Evolutionary conservation across 805 yeast species (phyloP).

Genomic region (Candida sithepensis): DNA sequence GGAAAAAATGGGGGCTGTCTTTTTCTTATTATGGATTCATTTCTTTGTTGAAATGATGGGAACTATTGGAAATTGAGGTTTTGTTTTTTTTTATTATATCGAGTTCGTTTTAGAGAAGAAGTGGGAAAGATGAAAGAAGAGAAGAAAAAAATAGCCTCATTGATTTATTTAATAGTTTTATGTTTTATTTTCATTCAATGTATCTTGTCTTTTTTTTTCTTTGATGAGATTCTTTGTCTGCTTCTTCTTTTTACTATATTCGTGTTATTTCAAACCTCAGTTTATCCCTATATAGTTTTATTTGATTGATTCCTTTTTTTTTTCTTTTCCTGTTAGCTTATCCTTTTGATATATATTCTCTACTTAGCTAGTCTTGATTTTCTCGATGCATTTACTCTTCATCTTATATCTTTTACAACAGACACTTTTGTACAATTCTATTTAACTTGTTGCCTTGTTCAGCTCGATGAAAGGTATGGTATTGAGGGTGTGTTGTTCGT

Average conservation of each 20-base stretch:
- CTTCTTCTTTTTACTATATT: background rate
- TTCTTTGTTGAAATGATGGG: background rate
- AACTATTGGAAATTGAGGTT: background rate
- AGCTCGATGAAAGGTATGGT: no score
- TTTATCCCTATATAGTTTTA: background rate
- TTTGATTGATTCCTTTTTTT: background rate
- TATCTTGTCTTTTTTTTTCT: background rate
- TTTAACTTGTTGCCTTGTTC: background rate
- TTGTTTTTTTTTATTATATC: background rate
- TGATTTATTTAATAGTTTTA: background rate
- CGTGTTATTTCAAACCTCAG: background rate
- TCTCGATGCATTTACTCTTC: background rate
- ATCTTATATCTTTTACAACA: background rate
- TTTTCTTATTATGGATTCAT: conserved; percentile 1
- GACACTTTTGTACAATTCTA: background rate
- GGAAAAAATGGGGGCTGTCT: no score
- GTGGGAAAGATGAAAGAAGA: background rate
- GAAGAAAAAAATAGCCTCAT: background rate
- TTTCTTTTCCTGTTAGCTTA: background rate
- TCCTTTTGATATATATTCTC: background rate
- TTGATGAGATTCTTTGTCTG: background rate
- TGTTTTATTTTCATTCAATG: background rate
- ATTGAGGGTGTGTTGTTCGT: no score
- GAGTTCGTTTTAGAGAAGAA: background rate
- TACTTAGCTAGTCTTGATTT: background rate